Evolutionary conservation across 805 yeast species (phyloP).

Genomic region (Priceomyces castillae): DNA sequence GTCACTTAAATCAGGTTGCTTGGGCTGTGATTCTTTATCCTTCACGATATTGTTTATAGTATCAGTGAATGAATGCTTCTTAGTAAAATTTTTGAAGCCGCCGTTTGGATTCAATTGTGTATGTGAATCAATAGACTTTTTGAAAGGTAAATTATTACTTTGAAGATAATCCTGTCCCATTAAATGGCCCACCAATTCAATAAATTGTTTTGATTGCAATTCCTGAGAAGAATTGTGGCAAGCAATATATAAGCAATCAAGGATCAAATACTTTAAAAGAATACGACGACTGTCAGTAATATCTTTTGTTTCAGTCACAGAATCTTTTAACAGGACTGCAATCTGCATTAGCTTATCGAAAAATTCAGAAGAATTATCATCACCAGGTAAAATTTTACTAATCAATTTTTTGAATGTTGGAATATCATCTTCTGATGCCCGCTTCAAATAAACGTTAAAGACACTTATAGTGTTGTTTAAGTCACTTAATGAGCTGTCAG

Average conservation of each 20-base stretch:
- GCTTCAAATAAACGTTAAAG: not conserved
- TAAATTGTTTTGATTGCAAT: conserved; percentile 13
- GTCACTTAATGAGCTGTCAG: not conserved
- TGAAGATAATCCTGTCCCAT: conserved; percentile 14
- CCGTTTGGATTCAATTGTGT: conserved; percentile 15
- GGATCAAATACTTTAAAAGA: conserved; percentile 12
- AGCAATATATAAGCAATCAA: conserved; percentile 15
- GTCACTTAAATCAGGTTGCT: conserved; percentile 26
- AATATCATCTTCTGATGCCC: not conserved
- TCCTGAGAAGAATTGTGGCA: conserved; percentile 11
- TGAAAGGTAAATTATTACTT: conserved; percentile 12
- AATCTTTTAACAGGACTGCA: not conserved
- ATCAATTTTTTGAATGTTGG: not conserved
- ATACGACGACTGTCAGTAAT: not conserved
- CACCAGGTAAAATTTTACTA: not conserved
- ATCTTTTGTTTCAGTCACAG: conserved; percentile 3
- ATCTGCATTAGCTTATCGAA: not conserved
- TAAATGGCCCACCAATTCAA: conserved; percentile 22
- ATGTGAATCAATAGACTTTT: conserved; percentile 14
- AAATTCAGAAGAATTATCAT: not conserved
- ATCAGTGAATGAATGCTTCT: conserved; percentile 1
- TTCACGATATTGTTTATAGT: conserved; percentile 1
- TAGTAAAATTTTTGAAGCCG: conserved; percentile 8
- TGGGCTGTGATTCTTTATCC: not conserved
- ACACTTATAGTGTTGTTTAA: not conserved